Evolutionary conservation across 805 yeast genomes (phyloP), one percentile per base, ranked within the genome.

Genomic region (Starmerella sp.): DNA sequence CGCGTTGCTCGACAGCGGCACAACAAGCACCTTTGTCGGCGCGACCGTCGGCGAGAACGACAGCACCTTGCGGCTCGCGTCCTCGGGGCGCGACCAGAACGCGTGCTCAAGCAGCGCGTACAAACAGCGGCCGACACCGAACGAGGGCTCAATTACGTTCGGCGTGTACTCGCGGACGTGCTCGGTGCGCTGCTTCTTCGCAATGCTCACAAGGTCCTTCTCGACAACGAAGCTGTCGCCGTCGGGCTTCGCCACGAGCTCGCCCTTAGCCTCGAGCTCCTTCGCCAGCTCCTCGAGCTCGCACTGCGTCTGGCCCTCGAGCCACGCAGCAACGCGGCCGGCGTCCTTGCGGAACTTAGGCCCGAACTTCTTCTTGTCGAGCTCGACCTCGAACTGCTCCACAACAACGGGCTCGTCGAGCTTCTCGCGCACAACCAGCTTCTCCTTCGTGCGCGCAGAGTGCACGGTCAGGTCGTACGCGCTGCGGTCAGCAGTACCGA

Each of bases 401-500:
- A 89, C 89, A 57, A 82, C 78, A 60, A 84, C 69, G 57, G 99
- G 98, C 70, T 81, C 84, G 42, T 85, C 82, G 64, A 93, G 79
- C 55, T 87, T 79, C 74, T 93, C 85, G 77, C 97, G 86, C 47
- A 93, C 99, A 57, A 89, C 90, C 65, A 93, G 76, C 73, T 89
- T 91, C 75, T 88, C 96, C 73, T 88, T 88, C 56, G 98, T 93
- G 73, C 86, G 86, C 55, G 91, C 93, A 46, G 97, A 74, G 70
- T 93, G 99, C 58, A 95, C 98, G 49, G 91, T 79, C 71, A 93
- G 80, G 75, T 93, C 99, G 69, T 88, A 93, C 43, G 99, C 99
- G 47, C 96, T 86, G 77, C 99, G 83, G 75, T 93, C 99, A 62
- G 99, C 99, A 76, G 97, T 93, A 63, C 99, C 99, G 69, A 93